Base-by-base conservation (phyloP, 805 yeast species). In the Wickerhamomyces queroliae region DNA sequence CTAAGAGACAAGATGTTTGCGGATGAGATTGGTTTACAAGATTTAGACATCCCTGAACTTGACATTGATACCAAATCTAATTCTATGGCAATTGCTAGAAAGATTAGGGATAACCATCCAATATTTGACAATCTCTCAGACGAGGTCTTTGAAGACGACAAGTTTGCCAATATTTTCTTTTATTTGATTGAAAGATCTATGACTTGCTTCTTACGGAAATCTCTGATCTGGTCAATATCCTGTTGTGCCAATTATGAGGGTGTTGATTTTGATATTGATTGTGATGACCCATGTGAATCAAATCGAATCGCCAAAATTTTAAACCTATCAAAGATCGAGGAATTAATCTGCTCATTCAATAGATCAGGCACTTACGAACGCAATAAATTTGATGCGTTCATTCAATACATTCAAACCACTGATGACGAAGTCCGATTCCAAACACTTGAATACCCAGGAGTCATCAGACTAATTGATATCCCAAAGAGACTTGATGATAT, bases 401-500 rank as follows among this genome's bases (percentile, higher is more conserved):
- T 43, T 11, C 35, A 35, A 18, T 49, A 47, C 17, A 37, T 54
- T 16, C 46, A 49, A 16, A 39, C 44, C 1, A 53, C 59, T 4
- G 53, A 50, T 20, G 44, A 50, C 25, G 53, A 48, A 1, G 19
- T 54, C 18, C 18, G 19, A 3, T 54, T 50, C 41, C 24, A 43
- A 4, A 44, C 48, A 8, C 42, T 83, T 17, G 78, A 75, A 28
- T 87, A 77, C 49, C 93, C 95, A 0, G 85, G 85, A 0, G 53
- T 72, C 12, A 13, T 30, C 12, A 16, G 33, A 18, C 18, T 30
- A 4, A 30, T 83, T 18, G 66, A 72, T 24, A 66, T 89, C 15
- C 96, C 96, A 0, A 58, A 63, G 2, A 69, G 83, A 37, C 60
- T 87, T 43, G 90, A 83, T 53, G 67, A 65, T 28, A 79, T 88